These are phyloP conservation scores for Heteromeles arbutifolia DNA, from an alignment of 306 rosid genomes.

Conservation along the genomic window DNA sequence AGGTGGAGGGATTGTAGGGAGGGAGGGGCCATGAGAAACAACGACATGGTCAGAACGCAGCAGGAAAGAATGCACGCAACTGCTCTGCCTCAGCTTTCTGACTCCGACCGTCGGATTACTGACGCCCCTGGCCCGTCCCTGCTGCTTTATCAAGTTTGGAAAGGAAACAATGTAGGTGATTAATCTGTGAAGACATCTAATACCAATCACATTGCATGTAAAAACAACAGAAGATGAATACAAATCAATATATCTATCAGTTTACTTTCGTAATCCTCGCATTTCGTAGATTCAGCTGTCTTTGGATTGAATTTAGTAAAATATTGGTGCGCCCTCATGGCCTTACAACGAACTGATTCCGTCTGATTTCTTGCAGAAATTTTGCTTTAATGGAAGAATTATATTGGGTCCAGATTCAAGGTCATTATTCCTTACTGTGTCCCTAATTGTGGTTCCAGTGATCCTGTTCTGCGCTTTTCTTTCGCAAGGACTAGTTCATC, in stretches of 20 bases:
- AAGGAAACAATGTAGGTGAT: conserved; percentile 34
- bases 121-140: conserved; percentile 19
- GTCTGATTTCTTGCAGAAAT: conserved; percentile 24
- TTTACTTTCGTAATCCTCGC: neutral
- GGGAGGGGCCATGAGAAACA: neutral
- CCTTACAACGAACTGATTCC: neutral
- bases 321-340: neutral
- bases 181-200: neutral
- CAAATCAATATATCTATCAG: neutral
- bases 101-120: conserved; percentile 21
- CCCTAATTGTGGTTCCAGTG: conserved; percentile 30
- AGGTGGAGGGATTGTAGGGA: neutral
- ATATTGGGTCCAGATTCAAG: conserved; percentile 37
- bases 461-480: conserved; percentile 27
- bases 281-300: neutral
- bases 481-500: conserved; percentile 12
- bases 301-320: neutral
- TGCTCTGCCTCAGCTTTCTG: conserved; percentile 22
- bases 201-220: neutral
- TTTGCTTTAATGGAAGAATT: conserved; percentile 26
- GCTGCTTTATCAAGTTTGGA: conserved; percentile 32
- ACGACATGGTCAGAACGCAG: neutral
- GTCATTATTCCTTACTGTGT: conserved; percentile 31
- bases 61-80: conserved; percentile 5
- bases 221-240: neutral